Evolutionary conservation across 306 rosid genomes (phyloP).

Genomic region (Quercus engelmannii): DNA sequence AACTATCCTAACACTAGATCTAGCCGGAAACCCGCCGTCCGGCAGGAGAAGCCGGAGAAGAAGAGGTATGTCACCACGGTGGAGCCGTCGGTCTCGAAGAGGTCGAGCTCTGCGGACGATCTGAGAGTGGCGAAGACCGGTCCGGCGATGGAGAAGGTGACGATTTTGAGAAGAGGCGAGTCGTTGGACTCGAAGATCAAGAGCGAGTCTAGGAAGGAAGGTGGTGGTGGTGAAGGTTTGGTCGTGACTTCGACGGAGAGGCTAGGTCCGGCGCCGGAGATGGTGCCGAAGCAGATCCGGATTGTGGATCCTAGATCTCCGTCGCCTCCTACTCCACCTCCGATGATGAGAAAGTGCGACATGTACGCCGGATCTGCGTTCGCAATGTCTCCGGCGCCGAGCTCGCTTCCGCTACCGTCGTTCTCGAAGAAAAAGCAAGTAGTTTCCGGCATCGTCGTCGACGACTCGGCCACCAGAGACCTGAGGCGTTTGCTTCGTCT

Average conservation of each 20-base stretch:
- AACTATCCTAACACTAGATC: conserved; percentile 27
- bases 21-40: conserved; percentile 34
- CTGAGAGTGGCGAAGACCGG: conserved; percentile 26
- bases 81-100: conserved; percentile 26
- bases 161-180: conserved; percentile 69
- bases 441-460: conserved; percentile 32
- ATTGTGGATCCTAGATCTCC: conserved; percentile 24
- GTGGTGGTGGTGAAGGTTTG: conserved; percentile 33
- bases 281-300: conserved; percentile 43
- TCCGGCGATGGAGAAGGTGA: conserved; percentile 56
- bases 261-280: conserved; percentile 52
- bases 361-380: conserved; percentile 91
- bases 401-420: conserved; percentile 81
- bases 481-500: conserved; percentile 84
- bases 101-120: conserved; percentile 52
- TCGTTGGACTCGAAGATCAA: conserved; percentile 62
- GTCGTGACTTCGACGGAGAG: conserved; percentile 50
- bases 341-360: conserved; percentile 19
- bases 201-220: conserved; percentile 33
- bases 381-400: conserved; percentile 75
- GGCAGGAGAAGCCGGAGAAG: conserved; percentile 39
- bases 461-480: conserved; percentile 78
- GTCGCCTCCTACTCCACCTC: neutral
- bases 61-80: conserved; percentile 22
- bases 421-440: conserved; percentile 55